phyloP scores from a whole-genome alignment of 345 rosid species.

The Eucalyptus pumila region DNA sequence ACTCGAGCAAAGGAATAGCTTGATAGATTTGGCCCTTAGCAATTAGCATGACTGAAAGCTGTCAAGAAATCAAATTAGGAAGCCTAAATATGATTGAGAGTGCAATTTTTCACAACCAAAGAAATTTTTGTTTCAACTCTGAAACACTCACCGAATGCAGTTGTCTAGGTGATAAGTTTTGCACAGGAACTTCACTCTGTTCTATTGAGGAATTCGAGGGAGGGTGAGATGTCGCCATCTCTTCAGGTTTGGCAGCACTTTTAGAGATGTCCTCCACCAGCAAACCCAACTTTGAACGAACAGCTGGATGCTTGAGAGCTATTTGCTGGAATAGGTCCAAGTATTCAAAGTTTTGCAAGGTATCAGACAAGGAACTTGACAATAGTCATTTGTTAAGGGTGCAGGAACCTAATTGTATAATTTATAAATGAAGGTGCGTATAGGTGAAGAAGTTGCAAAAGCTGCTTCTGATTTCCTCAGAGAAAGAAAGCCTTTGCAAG shows the following conservation, averaged over 20 bases:
- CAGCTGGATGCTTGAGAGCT: constrained; percentile 43
- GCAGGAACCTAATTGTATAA: not conserved
- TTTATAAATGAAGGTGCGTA: not conserved
- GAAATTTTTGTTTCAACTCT: not conserved
- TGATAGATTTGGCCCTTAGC: constrained; percentile 38
- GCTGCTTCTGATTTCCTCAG: not conserved
- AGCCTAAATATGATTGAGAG: not conserved
- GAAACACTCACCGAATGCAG: constrained; percentile 46
- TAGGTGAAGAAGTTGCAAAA: not conserved
- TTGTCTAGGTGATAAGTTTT: constrained; percentile 41
- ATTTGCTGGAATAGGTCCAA: constrained; percentile 34
- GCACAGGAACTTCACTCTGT: constrained; percentile 12
- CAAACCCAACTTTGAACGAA: constrained; percentile 57
- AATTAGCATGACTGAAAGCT: constrained; percentile 59
- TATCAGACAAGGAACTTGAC: not conserved
- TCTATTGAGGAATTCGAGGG: constrained; percentile 11
- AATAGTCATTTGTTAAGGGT: not conserved
- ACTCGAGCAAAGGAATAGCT: constrained; percentile 55
- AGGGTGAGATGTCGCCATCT: constrained; percentile 4
- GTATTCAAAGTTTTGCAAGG: not conserved
- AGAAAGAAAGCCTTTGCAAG: not conserved
- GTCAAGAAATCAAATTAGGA: constrained; percentile 13
- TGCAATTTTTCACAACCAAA: not conserved
- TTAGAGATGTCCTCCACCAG: constrained; percentile 14
- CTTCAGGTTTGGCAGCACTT: constrained; percentile 5